These are phyloP conservation scores for Apiospora hydei DNA, from an alignment of 2,329 filamentous ascomycete genomes.

Conservation along the genomic window DNA sequence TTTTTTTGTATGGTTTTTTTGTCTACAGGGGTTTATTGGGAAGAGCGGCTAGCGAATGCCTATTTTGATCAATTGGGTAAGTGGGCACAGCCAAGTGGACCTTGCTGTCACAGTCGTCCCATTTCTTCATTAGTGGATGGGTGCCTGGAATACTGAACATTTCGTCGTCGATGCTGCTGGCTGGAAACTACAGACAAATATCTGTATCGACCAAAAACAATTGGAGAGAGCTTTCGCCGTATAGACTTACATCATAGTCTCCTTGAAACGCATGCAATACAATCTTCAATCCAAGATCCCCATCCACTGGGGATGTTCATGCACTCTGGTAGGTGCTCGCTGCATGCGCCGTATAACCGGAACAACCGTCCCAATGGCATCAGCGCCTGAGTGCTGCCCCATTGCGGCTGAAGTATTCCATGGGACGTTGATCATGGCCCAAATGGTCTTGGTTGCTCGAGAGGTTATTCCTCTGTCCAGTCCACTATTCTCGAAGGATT, in stretches of 20 bases:
- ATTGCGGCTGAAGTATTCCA: neutral
- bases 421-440: neutral
- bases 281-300: no score
- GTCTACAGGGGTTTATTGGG: neutral
- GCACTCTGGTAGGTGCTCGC: neutral
- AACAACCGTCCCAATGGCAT: neutral
- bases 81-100: neutral
- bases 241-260: neutral
- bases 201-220: neutral
- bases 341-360: neutral
- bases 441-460: neutral
- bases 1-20: neutral
- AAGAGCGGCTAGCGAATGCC: no score
- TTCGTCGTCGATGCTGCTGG: neutral
- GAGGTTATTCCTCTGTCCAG: no score
- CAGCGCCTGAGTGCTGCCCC: neutral
- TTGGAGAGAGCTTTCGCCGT: neutral
- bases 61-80: neutral
- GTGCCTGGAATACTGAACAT: neutral
- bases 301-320: neutral
- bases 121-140: neutral
- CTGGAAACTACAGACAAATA: neutral
- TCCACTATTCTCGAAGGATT: neutral
- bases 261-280: no score
- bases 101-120: neutral